Conservation (phyloP, 2,329 filamentous ascomycete species). For the Pseudocercospora macadamiae region DNA sequence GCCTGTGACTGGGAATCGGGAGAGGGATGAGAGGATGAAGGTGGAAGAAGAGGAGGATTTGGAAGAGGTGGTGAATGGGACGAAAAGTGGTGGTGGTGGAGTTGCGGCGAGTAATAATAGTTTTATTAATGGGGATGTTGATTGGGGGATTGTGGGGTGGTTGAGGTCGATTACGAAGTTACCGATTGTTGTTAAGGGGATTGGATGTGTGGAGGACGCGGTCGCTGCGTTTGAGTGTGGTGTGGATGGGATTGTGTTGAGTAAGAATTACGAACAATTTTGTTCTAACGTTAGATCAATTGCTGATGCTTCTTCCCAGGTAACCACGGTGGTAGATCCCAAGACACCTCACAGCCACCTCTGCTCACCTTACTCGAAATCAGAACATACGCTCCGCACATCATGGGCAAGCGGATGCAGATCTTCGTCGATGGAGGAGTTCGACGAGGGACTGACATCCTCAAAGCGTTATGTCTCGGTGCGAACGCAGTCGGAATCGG, state of each 20-base stretch:
- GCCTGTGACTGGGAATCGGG: constrained; percentile 59
- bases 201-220: constrained; percentile 46
- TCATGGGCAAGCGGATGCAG: constrained; percentile 41
- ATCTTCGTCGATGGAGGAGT: constrained; percentile 68
- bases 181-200: constrained; percentile 43
- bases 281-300: not conserved
- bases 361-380: constrained; percentile 66
- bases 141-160: constrained; percentile 32
- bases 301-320: not conserved
- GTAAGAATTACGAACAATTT: not conserved
- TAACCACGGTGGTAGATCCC: constrained; percentile 57
- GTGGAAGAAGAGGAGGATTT: constrained; percentile 38
- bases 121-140: constrained; percentile 31
- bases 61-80: constrained; percentile 26
- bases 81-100: constrained; percentile 19
- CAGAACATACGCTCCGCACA: constrained; percentile 60
- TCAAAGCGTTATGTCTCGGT: constrained; percentile 68
- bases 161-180: constrained; percentile 31
- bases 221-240: constrained; percentile 45
- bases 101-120: constrained; percentile 31
- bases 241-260: constrained; percentile 46
- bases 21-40: constrained; percentile 47
- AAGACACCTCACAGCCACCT: constrained; percentile 55
- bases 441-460: constrained; percentile 65
- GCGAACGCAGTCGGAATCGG: constrained; percentile 65